Evolutionary conservation across 2,329 filamentous ascomycete genomes (phyloP), one percentile per base, ranked within the genome.

Genomic region (Neonectria coccinea): DNA sequence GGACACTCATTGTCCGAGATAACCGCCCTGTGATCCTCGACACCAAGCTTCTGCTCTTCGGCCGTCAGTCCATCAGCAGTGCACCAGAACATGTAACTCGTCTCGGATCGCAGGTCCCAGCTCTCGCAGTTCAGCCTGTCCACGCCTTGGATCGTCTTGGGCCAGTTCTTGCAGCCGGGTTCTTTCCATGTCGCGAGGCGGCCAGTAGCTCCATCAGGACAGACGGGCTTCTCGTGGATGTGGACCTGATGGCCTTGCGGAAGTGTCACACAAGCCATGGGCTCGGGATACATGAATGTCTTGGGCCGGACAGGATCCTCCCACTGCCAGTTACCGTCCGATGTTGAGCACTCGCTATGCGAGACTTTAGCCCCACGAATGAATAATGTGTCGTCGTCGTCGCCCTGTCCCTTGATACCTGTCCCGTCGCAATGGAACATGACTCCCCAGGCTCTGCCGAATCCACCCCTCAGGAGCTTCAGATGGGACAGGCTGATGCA

Each of bases 1-100:
- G 50, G 41, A 9, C 57, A 60, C 5, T 54, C 29, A 16, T 60
- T 27, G 4, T 2, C 18, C 9, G 50, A 54, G 14, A 60, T 1
- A 1, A 60, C 22, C 1, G 50, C 57, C 22, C 57, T 50, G 9
- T 16, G 5, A 7, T 60, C 57, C 2, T 48, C 29, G 6, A 7
- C 2, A 6, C 10, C 29, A 4, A 16, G 2, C 7, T 25, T 20
- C n/a, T 50, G 27, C 20, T 60, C 50, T 16, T 60, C 41, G 3
- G 29, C 29, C 5, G 20, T 47, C 5, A 41, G 20, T 6, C 50
- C 57, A 8, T 60, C 50, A 11, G 50, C 7, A 4, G 5, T 31
- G 31, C 57, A 60, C 57, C 57, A 60, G 11, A 60, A n/a, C 57
- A 41, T 60, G 41, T 60, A 60, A 20, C 57, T 60, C 16, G 50